phyloP scores from a whole-genome alignment of 1,139 yeast genomes.

The Yamadazyma atmosphaerica region DNA sequence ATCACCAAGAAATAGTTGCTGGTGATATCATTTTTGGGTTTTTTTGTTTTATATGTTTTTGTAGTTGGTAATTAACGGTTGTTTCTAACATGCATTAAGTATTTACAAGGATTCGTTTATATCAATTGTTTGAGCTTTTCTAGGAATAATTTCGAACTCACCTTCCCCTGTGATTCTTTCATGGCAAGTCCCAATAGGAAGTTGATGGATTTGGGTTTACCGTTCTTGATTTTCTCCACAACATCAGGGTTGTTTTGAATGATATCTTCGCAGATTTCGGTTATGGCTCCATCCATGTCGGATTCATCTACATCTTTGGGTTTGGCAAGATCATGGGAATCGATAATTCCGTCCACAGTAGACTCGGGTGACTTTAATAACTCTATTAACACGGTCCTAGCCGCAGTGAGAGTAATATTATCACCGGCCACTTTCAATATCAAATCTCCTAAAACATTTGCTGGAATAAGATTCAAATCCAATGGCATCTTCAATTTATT shows the following conservation, averaged over 20 bases:
- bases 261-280: conserved; percentile 53
- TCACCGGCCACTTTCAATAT: conserved; percentile 23
- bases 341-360: conserved; percentile 46
- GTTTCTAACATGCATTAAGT: not conserved
- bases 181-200: conserved; percentile 84
- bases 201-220: conserved; percentile 68
- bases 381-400: conserved; percentile 60
- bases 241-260: conserved; percentile 54
- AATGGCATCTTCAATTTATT: conserved; percentile 50
- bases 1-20: conserved; percentile 8
- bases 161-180: conserved; percentile 71
- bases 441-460: conserved; percentile 24
- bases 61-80: not conserved
- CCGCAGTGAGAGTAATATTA: conserved; percentile 52
- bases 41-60: not conserved
- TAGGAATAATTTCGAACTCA: conserved; percentile 52
- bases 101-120: conserved; percentile 1
- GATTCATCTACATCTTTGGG: conserved; percentile 27
- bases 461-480: conserved; percentile 31
- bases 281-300: conserved; percentile 44
- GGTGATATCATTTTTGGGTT: not conserved
- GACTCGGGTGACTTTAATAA: conserved; percentile 46
- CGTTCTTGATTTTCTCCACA: conserved; percentile 54
- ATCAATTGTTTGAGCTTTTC: conserved; percentile 37
- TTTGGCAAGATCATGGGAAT: conserved; percentile 43